Base-by-base conservation (phyloP, 164 flowering plant species). In the Macadamia tetraphylla region DNA sequence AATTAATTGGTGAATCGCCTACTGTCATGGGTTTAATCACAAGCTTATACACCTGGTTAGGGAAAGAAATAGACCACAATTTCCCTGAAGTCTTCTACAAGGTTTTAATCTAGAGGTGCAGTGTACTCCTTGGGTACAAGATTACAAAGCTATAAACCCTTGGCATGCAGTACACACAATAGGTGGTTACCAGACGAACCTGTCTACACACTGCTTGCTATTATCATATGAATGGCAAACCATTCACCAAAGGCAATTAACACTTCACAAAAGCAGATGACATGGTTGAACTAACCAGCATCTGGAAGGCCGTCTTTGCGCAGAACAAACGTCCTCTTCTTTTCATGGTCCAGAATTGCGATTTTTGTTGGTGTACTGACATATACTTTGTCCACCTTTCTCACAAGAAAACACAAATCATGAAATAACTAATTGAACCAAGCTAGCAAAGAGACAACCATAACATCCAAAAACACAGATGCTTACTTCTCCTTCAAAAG, bases 311-410 rank as follows among this genome's bases (percentile, higher is more conserved):
- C 81, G 65, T 79, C 81, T 58, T 79, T 79, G 10, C 81, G 65
- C 66, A 92, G 53, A 11, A 87, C 95, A 81, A 88, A 90, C 13
- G 98, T 90, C 74, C 94, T 87, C 79, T 92, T 92, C 83, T 86
- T 90, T 68, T 92, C 94, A 75, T 92, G 98, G 76, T 92, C 82
- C 73, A 88, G 75, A 79, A 92, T 86, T 44, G 94, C 98, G 73
- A 92, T 88, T 71, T 92, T 90, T 43, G 96, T 86, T 18, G 98
- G 98, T 32, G 98, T 89, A 75, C 96, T 79, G 58, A 92, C 81
- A 75, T 79, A 79, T 42, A 79, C 61, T 67, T 74, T 79, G 73
- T 79, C 79, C 64, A 79, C 71, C 77, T 76, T 63, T 63, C 42
- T 44, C 43, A 14, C 40, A 3, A 67, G 14, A 68, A 58, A 57